These are phyloP conservation scores for Paecilomyces niveus DNA, from an alignment of 2,329 filamentous ascomycete genomes.

Conservation along the genomic window DNA sequence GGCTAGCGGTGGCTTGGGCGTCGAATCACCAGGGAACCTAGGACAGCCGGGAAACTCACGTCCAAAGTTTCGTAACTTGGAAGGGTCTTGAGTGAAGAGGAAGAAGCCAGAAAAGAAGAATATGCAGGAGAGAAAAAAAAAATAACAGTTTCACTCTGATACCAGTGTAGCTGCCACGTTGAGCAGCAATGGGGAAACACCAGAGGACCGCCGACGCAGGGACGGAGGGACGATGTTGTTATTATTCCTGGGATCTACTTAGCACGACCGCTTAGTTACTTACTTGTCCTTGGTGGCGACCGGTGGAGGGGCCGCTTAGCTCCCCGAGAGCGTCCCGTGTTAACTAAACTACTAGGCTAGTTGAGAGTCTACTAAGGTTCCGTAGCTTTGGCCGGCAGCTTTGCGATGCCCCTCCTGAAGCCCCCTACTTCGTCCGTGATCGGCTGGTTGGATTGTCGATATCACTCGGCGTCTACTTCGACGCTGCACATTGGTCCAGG, in stretches of 20 bases:
- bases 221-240: background rate
- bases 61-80: background rate
- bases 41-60: background rate
- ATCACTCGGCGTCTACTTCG: background rate
- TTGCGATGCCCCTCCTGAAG: background rate
- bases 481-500: background rate
- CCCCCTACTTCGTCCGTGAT: background rate
- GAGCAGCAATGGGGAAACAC: background rate
- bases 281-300: background rate
- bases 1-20: background rate
- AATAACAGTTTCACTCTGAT: slow-evolving; percentile 6
- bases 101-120: slow-evolving; percentile 2
- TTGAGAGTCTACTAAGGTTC: background rate
- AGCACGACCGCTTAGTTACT: background rate
- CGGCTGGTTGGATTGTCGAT: background rate
- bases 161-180: background rate
- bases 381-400: background rate
- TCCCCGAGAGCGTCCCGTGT: background rate
- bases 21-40: background rate
- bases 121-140: background rate
- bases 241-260: background rate
- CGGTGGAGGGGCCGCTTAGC: background rate
- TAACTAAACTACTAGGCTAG: background rate
- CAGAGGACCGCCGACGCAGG: background rate
- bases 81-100: slow-evolving; percentile 5